phyloP scores from a whole-genome alignment of 164 flowering plant genomes.

The Akebia trifoliata region DNA sequence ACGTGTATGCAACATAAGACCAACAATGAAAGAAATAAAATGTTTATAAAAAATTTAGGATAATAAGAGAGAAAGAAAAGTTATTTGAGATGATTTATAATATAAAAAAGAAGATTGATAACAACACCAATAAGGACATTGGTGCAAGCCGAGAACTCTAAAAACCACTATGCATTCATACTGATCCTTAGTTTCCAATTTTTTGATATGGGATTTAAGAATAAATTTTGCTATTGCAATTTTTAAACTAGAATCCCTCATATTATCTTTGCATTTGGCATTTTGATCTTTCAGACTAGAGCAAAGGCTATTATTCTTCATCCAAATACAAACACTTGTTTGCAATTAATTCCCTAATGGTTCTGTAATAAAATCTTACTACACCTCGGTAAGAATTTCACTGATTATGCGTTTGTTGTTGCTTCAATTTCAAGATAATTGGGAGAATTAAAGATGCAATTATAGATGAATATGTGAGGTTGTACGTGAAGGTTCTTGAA shows the following conservation, averaged over 20 bases:
- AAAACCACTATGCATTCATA: too few species aligned
- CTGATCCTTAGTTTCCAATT: too few species aligned
- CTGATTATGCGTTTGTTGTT: conserved; percentile 29
- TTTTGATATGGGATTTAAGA: too few species aligned
- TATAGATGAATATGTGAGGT: conserved; percentile 18
- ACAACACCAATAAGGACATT: too few species aligned
- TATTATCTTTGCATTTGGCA: not conserved
- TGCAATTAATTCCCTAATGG: conserved; percentile 27
- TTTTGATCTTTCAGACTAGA: conserved; percentile 22
- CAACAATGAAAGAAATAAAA: too few species aligned
- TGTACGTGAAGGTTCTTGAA: conserved; percentile 20
- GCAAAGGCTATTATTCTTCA: conserved; percentile 19
- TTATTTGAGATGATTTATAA: too few species aligned
- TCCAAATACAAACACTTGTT: conserved; percentile 20
- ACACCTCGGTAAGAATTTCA: conserved; percentile 20
- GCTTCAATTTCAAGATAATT: conserved; percentile 21
- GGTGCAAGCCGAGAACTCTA: too few species aligned
- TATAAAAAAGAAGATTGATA: too few species aligned
- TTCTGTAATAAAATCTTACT: conserved; percentile 18
- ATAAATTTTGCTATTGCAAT: not conserved
- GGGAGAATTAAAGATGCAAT: conserved; percentile 17
- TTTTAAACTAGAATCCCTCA: not conserved
- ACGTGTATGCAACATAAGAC: too few species aligned
- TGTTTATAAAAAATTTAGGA: too few species aligned
- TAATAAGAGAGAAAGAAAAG: too few species aligned